Percentiles rank a stretch among this genome's conserved stretches.
Conservation (phyloP, 2,329 filamentous ascomycete genomes). For the Anisogramma anomala region DNA sequence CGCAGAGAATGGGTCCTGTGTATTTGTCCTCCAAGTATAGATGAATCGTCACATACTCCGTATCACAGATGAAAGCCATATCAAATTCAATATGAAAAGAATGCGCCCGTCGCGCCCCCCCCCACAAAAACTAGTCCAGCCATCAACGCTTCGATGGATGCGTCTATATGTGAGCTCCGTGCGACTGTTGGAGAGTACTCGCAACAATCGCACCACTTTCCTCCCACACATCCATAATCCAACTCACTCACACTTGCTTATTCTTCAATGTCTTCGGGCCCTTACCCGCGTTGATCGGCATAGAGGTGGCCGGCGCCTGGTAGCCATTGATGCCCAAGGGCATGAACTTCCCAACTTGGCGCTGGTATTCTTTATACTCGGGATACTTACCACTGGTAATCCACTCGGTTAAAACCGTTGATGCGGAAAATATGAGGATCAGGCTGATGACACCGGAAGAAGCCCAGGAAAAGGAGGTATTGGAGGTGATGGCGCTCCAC, state of each 20-base stretch:
- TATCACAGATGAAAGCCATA: too few species aligned
- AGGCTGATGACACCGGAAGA: constrained; percentile 57
- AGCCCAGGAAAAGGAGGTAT: constrained; percentile 67
- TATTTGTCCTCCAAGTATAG: too few species aligned
- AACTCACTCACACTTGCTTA: neutral
- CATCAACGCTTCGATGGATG: too few species aligned
- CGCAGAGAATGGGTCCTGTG: too few species aligned
- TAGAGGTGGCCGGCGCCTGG: constrained; percentile 24
- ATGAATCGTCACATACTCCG: too few species aligned
- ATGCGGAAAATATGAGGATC: constrained; percentile 75
- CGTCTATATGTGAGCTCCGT: neutral
- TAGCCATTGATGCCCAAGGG: constrained; percentile 41
- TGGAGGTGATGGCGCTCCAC: constrained; percentile 70
- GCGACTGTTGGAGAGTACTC: neutral
- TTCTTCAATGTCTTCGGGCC: neutral
- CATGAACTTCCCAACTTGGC: constrained; percentile 70
- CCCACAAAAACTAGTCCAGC: neutral
- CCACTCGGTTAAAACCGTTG: constrained; percentile 75
- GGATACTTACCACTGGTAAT: constrained; percentile 76
- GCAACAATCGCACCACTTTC: neutral
- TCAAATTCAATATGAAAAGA: too few species aligned
- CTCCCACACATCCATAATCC: neutral
- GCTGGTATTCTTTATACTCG: constrained; percentile 77
- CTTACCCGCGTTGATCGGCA: constrained; percentile 31
- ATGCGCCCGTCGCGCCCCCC: too few species aligned